Base-by-base conservation (phyloP, 2,329 filamentous ascomycete species). In the Alternaria triticimaculans region DNA sequence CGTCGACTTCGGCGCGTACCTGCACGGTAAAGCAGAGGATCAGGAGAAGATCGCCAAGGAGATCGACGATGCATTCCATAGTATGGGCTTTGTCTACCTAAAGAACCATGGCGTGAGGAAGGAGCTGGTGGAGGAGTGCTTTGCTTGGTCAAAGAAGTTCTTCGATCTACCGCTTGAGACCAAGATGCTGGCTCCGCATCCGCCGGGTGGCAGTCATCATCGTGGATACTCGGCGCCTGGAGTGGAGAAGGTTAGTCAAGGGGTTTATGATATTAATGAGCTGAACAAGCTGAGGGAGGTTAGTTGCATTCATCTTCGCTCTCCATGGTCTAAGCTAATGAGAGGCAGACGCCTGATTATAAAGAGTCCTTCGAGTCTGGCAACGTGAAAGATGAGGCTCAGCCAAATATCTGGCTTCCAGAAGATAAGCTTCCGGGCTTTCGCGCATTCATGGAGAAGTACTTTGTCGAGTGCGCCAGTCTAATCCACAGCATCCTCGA, bases 1-100 rank as follows among this genome's bases (percentile, higher is more conserved):
- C 15, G 66, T 80, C 12, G 74, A 79, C 56, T 78, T 79, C 43
- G 62, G 64, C 14, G 53, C 58, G 2, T 78, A 74, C 57, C 43
- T 70, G 9, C 25, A 68, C n/a, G 72, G 72, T 6, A 50, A 33
- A 6, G 28, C 50, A 15, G 62, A 62, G 21, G 71, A 72, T 26
- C 66, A 67, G 43, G 41, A 63, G 45, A n/a, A 45, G 1, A 64
- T 78, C 3, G 78, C 80, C 2, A 54, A 66, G 21, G 58, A 79
- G n/a, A 78, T 83, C 20, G 80, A 82, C 58, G 58, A 72, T 6
- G 81, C 80, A 1, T 81, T 82, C 28, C 73, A 72, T 18, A 69
- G 67, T 6, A 73, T 79, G 9, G 81, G 82, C 3, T 83, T 83
- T 62, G 81, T 82, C 41, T 82, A 82, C 61, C 70, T 84, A 26